These are phyloP conservation scores for Pouteria glomerata DNA, from an alignment of 148 eudicot species.

Conservation along the genomic window DNA sequence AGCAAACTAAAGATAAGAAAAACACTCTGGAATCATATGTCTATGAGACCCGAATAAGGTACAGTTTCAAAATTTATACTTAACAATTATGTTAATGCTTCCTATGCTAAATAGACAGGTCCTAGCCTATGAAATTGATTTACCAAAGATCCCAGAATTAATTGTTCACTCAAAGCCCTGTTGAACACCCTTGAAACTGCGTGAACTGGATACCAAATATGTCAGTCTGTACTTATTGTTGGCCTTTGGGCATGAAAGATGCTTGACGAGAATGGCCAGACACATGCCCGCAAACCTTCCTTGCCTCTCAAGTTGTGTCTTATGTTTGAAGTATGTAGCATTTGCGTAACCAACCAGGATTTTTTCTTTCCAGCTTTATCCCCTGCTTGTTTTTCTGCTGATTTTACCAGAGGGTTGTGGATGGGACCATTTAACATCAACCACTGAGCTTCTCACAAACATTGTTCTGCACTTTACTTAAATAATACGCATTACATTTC, in stretches of 20 bases:
- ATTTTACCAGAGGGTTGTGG: no score
- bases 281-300: not conserved
- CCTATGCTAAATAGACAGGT: not conserved
- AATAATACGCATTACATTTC: not conserved
- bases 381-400: not conserved
- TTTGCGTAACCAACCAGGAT: not conserved
- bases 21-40: slow-evolving; percentile 85
- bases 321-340: not conserved
- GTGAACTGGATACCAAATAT: not conserved
- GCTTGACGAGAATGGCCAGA: not conserved
- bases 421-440: not conserved
- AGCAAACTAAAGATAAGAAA: slow-evolving; percentile 88
- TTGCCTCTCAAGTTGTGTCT: not conserved
- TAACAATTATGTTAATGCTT: not conserved
- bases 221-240: not conserved
- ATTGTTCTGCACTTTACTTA: no score
- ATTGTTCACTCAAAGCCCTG: not conserved
- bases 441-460: not conserved
- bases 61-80: slow-evolving; percentile 3
- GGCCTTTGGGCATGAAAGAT: not conserved
- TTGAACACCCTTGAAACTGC: not conserved
- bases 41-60: slow-evolving; percentile 96
- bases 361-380: not conserved
- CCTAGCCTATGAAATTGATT: not conserved
- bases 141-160: not conserved